A percentile compares a stretch with the other conserved stretches of the same genome.
These are phyloP conservation scores for Panellus pusillus DNA, from an alignment of 768 basidiomycete genomes.

Conservation along the genomic window DNA sequence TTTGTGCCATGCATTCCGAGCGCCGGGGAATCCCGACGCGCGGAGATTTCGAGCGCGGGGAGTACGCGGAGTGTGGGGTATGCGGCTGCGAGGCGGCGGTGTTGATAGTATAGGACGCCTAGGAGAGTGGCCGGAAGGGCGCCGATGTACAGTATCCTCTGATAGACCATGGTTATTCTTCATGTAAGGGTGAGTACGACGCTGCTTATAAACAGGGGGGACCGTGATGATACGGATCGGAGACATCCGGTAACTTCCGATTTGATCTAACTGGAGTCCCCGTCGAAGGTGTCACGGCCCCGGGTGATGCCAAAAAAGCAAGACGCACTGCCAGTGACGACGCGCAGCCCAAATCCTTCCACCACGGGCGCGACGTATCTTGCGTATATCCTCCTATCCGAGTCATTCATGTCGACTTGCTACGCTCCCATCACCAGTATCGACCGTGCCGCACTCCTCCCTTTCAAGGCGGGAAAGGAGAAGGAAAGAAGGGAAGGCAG, in stretches of 20 bases:
- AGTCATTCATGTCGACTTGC: too few relatives aligned
- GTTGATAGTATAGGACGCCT: conserved; percentile 1
- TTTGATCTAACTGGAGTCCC: too few relatives aligned
- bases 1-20: not conserved
- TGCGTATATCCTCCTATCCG: not conserved
- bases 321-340: conserved; percentile 14
- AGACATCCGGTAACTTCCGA: too few relatives aligned
- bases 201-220: too few relatives aligned
- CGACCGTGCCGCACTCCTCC: too few relatives aligned
- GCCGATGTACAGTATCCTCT: not conserved
- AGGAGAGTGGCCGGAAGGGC: not conserved
- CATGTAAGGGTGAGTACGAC: too few relatives aligned
- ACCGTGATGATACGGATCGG: too few relatives aligned
- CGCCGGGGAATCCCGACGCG: conserved; percentile 8
- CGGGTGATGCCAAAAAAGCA: not conserved
- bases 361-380: conserved; percentile 8
- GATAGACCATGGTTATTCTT: too few relatives aligned
- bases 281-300: too few relatives aligned
- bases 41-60: conserved; percentile 1
- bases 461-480: too few relatives aligned
- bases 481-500: too few relatives aligned
- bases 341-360: not conserved
- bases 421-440: too few relatives aligned
- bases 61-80: conserved; percentile 8
- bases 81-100: not conserved